Evolutionary conservation across 352 stramenopile genomes (phyloP), one percentile per base, ranked within the genome.

Genomic region (Phytophthora fragariae): DNA sequence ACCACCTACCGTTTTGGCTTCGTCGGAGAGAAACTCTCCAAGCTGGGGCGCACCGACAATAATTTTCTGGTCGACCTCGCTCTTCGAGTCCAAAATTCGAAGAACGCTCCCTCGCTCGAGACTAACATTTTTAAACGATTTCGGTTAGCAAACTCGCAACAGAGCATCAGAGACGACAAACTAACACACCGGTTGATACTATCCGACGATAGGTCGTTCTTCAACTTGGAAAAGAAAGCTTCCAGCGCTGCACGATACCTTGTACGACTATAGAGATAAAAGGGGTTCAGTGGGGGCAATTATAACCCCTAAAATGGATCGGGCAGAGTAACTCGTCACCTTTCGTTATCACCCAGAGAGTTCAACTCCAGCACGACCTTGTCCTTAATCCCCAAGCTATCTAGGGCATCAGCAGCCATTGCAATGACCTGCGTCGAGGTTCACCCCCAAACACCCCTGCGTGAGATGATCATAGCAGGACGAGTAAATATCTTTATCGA

Each of bases 51-150:
- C 89, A n/a, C 90, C 76, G 10, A 76, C 72, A 37, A 96, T 70
- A 65, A 96, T 68, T 44, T 82, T 75, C 21, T 95, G 83, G 68
- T 97, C 91, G 17, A 66, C 56, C 37, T 87, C 82, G 57, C 79
- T 91, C 65, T 96, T 97, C 1, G 91, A 97, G 66, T 97, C 91
- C 11, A 97, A 76, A 52, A 97, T 96, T 11, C 91, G 89, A 65
- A 97, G 75, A 31, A 97, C 85, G 60, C 90, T 97, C 8, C 90
- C 90, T 39, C 91, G 81, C 62, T 93, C 88, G 15, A 97, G 77
- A 37, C 88, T 95, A 29, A 5, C 5, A 41, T 39, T 33, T 58
- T 57, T 8, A 57, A 46, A 52, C 17, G 33, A 65, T 6, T 17
- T 47, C 19, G 10, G 37, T 66, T 52, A 76, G 46, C 57, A 33